Percentiles rank a stretch among this genome's conserved stretches.
phyloP scores from a whole-genome alignment of 306 rosid species.

The Cicer pinnatifidum region DNA sequence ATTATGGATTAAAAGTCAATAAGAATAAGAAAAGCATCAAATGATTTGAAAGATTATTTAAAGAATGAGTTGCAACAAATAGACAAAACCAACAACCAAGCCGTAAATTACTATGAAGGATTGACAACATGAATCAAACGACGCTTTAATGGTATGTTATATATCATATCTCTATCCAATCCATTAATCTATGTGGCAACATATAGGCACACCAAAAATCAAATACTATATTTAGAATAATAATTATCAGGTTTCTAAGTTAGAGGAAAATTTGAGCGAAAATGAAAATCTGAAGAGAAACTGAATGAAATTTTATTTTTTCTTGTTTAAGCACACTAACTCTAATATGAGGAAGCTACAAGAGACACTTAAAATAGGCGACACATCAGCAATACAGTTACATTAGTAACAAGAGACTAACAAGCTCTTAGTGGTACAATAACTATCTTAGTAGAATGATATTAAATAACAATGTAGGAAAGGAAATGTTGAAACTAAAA shows the following conservation, averaged over 20 bases:
- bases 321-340: neutral
- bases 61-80: constrained; percentile 9
- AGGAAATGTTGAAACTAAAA: too few relatives aligned
- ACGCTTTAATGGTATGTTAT: too few relatives aligned
- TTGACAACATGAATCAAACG: too few relatives aligned
- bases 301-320: neutral
- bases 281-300: neutral
- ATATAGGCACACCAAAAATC: constrained; percentile 22
- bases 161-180: too few relatives aligned
- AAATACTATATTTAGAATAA: constrained; percentile 27
- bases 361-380: too few relatives aligned
- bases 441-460: too few relatives aligned
- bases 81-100: neutral
- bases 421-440: too few relatives aligned
- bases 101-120: too few relatives aligned
- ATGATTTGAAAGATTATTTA: constrained; percentile 26
- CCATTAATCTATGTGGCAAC: neutral
- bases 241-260: neutral
- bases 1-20: constrained; percentile 30
- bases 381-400: too few relatives aligned
- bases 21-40: constrained; percentile 41
- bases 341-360: neutral
- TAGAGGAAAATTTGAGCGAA: neutral
- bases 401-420: too few relatives aligned
- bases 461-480: too few relatives aligned